These are phyloP conservation scores for Entomortierella lignicola DNA, from an alignment of 192 early-diverging fungal genomes.

Conservation along the genomic window DNA sequence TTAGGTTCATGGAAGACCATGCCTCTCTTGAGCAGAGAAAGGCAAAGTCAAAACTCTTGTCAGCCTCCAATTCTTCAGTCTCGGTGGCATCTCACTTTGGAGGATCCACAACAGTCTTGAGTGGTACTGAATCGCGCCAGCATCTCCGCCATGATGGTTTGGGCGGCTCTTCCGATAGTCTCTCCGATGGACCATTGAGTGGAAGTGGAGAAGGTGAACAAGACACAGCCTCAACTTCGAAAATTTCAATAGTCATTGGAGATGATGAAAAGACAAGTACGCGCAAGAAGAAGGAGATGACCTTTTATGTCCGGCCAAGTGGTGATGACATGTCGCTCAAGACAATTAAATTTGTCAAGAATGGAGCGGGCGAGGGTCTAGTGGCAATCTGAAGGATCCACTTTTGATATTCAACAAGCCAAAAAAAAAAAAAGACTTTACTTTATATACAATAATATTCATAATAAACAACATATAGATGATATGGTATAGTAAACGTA, in stretches of 20 bases:
- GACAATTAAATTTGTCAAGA: conserved; percentile 51
- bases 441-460: too few species aligned
- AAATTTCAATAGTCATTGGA: conserved; percentile 2
- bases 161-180: conserved; percentile 26
- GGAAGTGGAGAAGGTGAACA: conserved; percentile 5
- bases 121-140: conserved; percentile 13
- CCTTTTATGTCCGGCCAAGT: conserved; percentile 41
- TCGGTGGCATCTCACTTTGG: conserved; percentile 34
- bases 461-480: too few species aligned
- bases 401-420: too few species aligned
- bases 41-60: conserved; percentile 21
- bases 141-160: background rate
- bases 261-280: background rate
- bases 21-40: conserved; percentile 50
- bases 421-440: too few species aligned
- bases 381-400: conserved; percentile 22
- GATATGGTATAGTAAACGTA: too few species aligned
- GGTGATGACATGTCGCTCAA: conserved; percentile 40
- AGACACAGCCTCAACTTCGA: background rate
- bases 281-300: conserved; percentile 40
- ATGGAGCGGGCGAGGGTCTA: conserved; percentile 30
- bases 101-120: conserved; percentile 20
- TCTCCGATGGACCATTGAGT: conserved; percentile 29
- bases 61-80: conserved; percentile 38
- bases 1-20: conserved; percentile 52